Evolutionary conservation across 164 flowering plant species (phyloP), one percentile per base, ranked within the genome.

Genomic region (Echeveria elegans): DNA sequence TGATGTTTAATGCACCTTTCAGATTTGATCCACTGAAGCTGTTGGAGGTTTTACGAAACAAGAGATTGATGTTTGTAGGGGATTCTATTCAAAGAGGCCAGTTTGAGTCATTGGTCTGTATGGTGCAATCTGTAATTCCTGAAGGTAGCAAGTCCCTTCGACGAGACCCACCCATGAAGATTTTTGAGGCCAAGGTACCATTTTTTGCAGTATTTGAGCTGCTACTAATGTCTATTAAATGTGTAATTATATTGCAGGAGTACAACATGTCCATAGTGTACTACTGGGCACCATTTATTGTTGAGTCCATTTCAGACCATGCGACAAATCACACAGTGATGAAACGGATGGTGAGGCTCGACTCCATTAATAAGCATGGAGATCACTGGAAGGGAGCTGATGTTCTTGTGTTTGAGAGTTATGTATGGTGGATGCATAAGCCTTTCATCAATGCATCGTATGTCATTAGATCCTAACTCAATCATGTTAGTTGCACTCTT

Each of bases 351-450:
- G 97, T 90, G 31, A 82, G 72, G 76, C 97, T 93, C 0, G 92
- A 93, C 45, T 78, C 91, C n/a, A 80, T 90, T 4, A 79, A 84
- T 21, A 88, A 83, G 24, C 97, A 93, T 74, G 80, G 92, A 52
- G 72, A 81, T 65, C 77, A 80, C 47, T 93, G 96, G 97, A 78
- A 87, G 69, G 87, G 86, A 48, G 96, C 77, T 6, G 90, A 90
- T 70, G 23, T 86, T 8, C 71, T 93, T 65, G 87, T 93, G 32
- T 90, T 89, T 65, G 96, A 89, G 72, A 93, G 95, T 75, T 93
- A 93, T 29, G 90, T 90, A 0, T 93, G 98, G 98, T 93, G 98
- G 98, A 89, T 85, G 94, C 74, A 86, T 81, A 82, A 84, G 65
- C 96, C 97, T 31, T 26, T 73, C 9, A 89, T 90, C 69, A 93